Evolutionary conservation across 1,284 basidiomycete genomes (phyloP).

Genomic region (Cerrena zonata): DNA sequence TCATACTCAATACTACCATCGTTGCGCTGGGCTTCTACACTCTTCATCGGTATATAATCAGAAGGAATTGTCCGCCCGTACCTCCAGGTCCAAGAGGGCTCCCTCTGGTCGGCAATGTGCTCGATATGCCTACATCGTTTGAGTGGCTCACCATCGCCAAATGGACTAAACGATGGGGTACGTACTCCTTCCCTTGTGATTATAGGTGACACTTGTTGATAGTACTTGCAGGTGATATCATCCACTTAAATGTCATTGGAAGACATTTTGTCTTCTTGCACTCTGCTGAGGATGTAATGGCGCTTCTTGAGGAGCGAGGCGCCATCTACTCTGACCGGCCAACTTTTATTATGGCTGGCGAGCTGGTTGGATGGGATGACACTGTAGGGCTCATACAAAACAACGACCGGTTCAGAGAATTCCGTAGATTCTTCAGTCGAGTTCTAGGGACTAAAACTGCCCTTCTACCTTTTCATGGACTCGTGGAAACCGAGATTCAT

Average conservation of each 20-base stretch:
- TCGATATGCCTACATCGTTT: constrained; percentile 30
- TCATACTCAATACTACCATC: too few relatives aligned
- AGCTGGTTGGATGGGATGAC: constrained; percentile 29
- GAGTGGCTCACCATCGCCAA: constrained; percentile 23
- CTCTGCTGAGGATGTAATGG: too few relatives aligned
- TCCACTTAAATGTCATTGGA: too few relatives aligned
- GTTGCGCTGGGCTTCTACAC: too few relatives aligned
- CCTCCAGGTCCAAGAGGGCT: too few relatives aligned
- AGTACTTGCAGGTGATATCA: constrained; percentile 23
- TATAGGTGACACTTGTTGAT: too few relatives aligned
- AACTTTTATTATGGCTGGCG: constrained; percentile 25
- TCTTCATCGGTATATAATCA: too few relatives aligned
- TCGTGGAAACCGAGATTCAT: too few relatives aligned
- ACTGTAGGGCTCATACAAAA: constrained; percentile 29
- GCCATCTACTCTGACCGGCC: constrained; percentile 35
- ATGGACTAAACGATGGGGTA: constrained; percentile 19
- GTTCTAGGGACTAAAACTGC: constrained; percentile 1
- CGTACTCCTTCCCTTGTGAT: too few relatives aligned
- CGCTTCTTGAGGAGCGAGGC: constrained; percentile 17
- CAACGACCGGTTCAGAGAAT: constrained; percentile 32
- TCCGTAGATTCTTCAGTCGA: constrained; percentile 20
- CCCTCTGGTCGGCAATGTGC: constrained; percentile 28
- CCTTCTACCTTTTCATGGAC: too few relatives aligned
- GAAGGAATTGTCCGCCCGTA: too few relatives aligned
- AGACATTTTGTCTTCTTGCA: too few relatives aligned